Percentiles rank a stretch among this genome's conserved stretches.
phyloP scores from a whole-genome alignment of 768 basidiomycete species.

The Pisolithus tinctorius region DNA sequence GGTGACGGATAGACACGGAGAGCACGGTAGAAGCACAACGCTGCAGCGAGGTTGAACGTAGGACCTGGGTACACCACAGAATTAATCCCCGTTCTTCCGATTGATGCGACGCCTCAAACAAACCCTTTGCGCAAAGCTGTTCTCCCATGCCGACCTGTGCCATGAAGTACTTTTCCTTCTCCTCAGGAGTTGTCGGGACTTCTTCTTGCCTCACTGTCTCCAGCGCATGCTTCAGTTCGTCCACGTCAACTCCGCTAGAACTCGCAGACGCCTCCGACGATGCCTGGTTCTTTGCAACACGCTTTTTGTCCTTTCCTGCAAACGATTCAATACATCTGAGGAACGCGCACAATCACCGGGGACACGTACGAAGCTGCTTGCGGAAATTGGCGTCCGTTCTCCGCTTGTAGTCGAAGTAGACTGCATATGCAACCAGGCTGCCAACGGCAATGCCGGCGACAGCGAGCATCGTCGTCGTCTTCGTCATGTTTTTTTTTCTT shows the following conservation, averaged over 20 bases:
- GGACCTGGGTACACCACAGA: constrained; percentile 50
- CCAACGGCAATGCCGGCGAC: constrained; percentile 45
- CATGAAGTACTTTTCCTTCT: constrained; percentile 90
- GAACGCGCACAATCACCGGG: not conserved
- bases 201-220: constrained; percentile 64
- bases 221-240: constrained; percentile 57
- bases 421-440: constrained; percentile 67
- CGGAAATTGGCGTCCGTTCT: constrained; percentile 85
- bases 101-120: not conserved
- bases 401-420: constrained; percentile 93
- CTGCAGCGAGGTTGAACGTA: constrained; percentile 68
- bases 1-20: constrained; percentile 93
- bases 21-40: constrained; percentile 88
- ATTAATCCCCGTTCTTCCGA: not conserved
- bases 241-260: constrained; percentile 32
- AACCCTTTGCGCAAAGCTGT: constrained; percentile 70
- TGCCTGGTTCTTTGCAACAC: constrained; percentile 63
- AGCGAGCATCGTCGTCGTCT: constrained; percentile 35
- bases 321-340: constrained; percentile 1
- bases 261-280: constrained; percentile 28
- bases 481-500: constrained; percentile 13
- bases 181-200: constrained; percentile 59
- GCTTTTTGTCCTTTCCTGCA: constrained; percentile 89
- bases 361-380: constrained; percentile 71
- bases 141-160: constrained; percentile 84